Percentiles rank a stretch among this genome's conserved stretches.
Evolutionary conservation across 108 stramenopile species (phyloP).

Genomic region (Cyclotella cryptica): DNA sequence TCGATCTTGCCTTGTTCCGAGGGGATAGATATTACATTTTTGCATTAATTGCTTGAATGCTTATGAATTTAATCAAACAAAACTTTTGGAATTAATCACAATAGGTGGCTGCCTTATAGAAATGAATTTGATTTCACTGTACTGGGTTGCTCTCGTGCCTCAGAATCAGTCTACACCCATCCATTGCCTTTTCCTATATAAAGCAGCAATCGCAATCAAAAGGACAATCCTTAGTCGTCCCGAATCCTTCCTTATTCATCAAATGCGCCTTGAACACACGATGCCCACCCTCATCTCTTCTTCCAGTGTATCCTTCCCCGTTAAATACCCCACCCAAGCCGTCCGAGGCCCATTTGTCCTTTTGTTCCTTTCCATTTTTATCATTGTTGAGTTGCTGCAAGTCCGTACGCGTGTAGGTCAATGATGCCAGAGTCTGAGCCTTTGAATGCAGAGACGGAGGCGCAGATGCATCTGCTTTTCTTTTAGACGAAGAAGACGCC

Average conservation of each 20-base stretch:
- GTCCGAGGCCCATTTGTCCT: slow-evolving; percentile 78
- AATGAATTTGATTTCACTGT: too few species aligned
- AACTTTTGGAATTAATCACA: too few species aligned
- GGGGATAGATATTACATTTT: not conserved
- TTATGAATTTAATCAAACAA: too few species aligned
- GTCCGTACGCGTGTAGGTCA: slow-evolving; percentile 45
- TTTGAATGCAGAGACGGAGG: slow-evolving; percentile 21
- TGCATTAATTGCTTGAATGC: not conserved
- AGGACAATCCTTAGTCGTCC: slow-evolving; percentile 76
- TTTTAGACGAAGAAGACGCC: not conserved
- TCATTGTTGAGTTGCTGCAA: slow-evolving; percentile 23
- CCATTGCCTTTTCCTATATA: slow-evolving; percentile 57
- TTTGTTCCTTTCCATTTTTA: slow-evolving; percentile 15
- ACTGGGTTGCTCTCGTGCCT: too few species aligned
- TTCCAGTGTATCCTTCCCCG: slow-evolving; percentile 82
- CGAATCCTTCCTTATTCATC: slow-evolving; percentile 80
- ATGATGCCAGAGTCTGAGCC: slow-evolving; percentile 28
- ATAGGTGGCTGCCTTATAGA: too few species aligned
- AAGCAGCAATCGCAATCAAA: slow-evolving; percentile 93
- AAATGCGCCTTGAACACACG: slow-evolving; percentile 91
- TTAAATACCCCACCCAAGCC: slow-evolving; percentile 88
- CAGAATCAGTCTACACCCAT: too few species aligned
- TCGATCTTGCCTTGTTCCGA: not conserved
- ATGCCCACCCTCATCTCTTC: slow-evolving; percentile 74
- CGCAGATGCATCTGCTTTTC: slow-evolving; percentile 11